Conservation (phyloP, 2,329 filamentous ascomycete genomes). For the Dendryphion nanum region DNA sequence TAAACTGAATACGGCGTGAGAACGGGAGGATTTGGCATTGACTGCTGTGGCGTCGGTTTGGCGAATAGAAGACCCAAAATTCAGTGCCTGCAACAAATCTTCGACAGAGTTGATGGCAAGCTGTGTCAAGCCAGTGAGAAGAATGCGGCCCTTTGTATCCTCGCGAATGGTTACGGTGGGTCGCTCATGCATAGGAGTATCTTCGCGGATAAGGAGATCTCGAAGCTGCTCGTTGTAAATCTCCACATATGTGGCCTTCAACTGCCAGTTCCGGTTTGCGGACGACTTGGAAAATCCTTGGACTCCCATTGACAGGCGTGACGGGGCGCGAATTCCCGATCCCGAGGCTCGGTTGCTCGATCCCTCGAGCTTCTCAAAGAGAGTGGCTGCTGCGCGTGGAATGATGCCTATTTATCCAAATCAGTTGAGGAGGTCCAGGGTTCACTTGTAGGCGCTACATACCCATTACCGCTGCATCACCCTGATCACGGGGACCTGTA, state of each 20-base stretch:
- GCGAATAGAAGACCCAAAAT: constrained; percentile 89
- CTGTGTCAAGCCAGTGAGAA: constrained; percentile 86
- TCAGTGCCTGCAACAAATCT: constrained; percentile 83
- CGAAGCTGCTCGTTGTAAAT: constrained; percentile 97
- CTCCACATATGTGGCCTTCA: constrained; percentile 90
- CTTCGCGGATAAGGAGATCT: constrained; percentile 81
- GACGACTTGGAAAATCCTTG: constrained; percentile 42
- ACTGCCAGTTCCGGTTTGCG: constrained; percentile 76
- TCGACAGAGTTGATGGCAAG: constrained; percentile 88
- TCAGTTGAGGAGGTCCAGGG: neutral
- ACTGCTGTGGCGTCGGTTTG: constrained; percentile 97
- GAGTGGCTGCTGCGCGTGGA: constrained; percentile 77
- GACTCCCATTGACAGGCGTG: constrained; percentile 67
- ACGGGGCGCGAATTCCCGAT: constrained; percentile 76
- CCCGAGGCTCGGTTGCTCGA: constrained; percentile 60
- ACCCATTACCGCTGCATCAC: constrained; percentile 73
- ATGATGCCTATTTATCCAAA: constrained; percentile 70
- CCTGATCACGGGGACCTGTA: constrained; percentile 77
- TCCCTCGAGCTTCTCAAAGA: constrained; percentile 84
- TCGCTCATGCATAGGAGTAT: constrained; percentile 67
- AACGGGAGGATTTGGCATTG: constrained; percentile 96
- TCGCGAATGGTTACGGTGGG: constrained; percentile 86
- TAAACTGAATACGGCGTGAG: constrained; percentile 93
- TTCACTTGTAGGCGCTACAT: constrained; percentile 38
- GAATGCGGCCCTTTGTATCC: constrained; percentile 89